Percentiles rank a stretch among this genome's conserved stretches.
phyloP scores from a whole-genome alignment of 805 yeast species.

The Myxozyma geophila region DNA sequence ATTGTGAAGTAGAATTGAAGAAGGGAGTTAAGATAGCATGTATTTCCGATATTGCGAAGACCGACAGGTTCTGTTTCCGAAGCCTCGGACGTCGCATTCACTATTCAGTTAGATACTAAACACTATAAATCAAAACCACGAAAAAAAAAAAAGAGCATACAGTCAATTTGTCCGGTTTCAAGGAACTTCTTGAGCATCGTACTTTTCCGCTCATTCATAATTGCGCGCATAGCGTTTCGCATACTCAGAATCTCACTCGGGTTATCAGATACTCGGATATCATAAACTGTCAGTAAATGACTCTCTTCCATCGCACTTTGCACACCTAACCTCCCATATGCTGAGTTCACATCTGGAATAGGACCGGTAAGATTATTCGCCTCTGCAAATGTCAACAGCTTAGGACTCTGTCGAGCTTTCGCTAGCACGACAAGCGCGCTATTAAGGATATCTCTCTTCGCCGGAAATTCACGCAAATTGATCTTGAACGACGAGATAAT shows the following conservation, averaged over 20 bases:
- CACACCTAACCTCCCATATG: conserved; percentile 38
- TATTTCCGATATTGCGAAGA: conserved; percentile 90
- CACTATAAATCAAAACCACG: background rate
- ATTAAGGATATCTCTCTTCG: conserved; percentile 26
- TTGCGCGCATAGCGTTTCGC: conserved; percentile 63
- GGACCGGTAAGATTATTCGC: conserved; percentile 25
- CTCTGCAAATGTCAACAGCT: conserved; percentile 43
- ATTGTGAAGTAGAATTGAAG: conserved; percentile 89
- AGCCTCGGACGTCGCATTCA: conserved; percentile 38
- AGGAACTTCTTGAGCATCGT: conserved; percentile 61
- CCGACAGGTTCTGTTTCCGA: conserved; percentile 74
- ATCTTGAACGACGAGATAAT: conserved; percentile 75
- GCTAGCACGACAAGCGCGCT: conserved; percentile 44
- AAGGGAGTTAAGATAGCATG: conserved; percentile 90
- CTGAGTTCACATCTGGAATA: conserved; percentile 28
- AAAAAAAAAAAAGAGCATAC: background rate
- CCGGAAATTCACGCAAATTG: conserved; percentile 56
- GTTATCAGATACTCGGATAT: conserved; percentile 50
- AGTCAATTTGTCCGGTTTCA: conserved; percentile 38
- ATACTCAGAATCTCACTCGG: conserved; percentile 59
- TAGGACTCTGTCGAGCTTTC: conserved; percentile 39
- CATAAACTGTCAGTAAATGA: conserved; percentile 32
- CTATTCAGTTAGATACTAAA: background rate
- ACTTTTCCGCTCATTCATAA: conserved; percentile 64
- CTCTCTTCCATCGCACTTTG: conserved; percentile 24